These are phyloP conservation scores for sorghum (Sorghum bicolor) DNA, from an alignment of 176 grass and related monocot species.

Conservation along the genomic window Sorghum_bicolor_NCBIv3 NC_012873.2:61039001-61039500, in stretches of 20 bases:
- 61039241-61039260: constrained; percentile 94
- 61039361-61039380: background rate
- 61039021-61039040: background rate
- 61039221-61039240: constrained; percentile 96
- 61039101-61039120: background rate
- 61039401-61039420: background rate
- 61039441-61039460: constrained; percentile 89
- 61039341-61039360: background rate
- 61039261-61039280: constrained; percentile 85
- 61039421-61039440: constrained; percentile 67
- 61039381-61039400: background rate
- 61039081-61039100: background rate
- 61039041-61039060: background rate
- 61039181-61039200: constrained; percentile 72
- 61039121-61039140: background rate
- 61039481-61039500: constrained; percentile 88
- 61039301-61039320: background rate
- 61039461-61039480: constrained; percentile 86
- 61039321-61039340: background rate
- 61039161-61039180: constrained; percentile 93
- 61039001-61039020: background rate
- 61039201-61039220: constrained; percentile 64
- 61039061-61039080: background rate
- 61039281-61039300: constrained; percentile 76
- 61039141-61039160: constrained; percentile 34